Base-by-base conservation (phyloP, 495 filamentous ascomycete species). In the Neurospora tetrasperma region DNA sequence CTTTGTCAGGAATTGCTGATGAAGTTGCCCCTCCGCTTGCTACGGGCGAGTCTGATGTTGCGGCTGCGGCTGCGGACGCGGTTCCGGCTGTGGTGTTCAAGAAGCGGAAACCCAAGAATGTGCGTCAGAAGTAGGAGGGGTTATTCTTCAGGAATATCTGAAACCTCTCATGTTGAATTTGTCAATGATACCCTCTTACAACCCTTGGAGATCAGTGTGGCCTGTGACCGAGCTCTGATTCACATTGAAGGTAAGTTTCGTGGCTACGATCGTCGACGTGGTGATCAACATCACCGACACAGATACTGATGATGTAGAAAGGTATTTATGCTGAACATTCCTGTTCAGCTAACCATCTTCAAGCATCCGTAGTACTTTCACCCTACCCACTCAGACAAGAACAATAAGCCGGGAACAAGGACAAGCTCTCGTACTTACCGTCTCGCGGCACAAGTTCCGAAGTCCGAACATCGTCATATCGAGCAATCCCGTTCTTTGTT, bases 71-170 rank as follows among this genome's bases (percentile, higher is more conserved):
- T 1, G 31, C 27, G 35, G 48, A 42, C 8, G 72, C 35, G 11
- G 74, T 70, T 2, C 72, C 82, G 2, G 74, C 78, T 0, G 85
- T 95, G 23, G 83, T 96, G 14, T 98, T 98, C 84, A 98, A 97
- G 83, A 97, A 97, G 82, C 89, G 94, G 74, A 97, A 96, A 78
- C 86, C 90, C 1, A 97, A 94, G 80, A 88, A 89, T 42, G 88
- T 92, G 76, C 86, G 89, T 44, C 88, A 89, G 68, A 84, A 83
- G 76, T 86, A 76, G 43, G 0, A 8, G 71, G 74, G 20, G 35
- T 42, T 73, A n/a, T 35, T 18, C 27, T 66, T 27, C 18, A 4
- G 11, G 35, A 11, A 42, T 40, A 41, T 41, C 2, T 27, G 1
- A 6, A 1, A 1, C 7, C 41, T 40, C 70, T 12, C 23, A 7